Conservation (phyloP, 345 rosid genomes). For the Iberis pinnata region DNA sequence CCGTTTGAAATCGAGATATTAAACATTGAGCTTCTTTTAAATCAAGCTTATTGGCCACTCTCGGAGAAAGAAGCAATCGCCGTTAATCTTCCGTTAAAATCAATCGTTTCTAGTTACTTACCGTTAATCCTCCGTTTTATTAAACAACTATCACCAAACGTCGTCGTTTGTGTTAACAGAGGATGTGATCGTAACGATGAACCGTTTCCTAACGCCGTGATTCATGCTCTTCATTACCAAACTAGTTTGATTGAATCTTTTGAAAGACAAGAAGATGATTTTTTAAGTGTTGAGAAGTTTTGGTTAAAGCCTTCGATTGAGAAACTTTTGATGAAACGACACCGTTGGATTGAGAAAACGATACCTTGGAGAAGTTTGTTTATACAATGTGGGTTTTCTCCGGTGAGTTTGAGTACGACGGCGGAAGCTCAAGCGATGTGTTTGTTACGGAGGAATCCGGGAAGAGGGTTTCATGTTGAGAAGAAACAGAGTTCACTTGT, state of each 20-base stretch:
- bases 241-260: conserved; percentile 61
- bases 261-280: conserved; percentile 44
- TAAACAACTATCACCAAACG: conserved; percentile 69
- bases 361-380: conserved; percentile 74
- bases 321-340: conserved; percentile 56
- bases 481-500: conserved; percentile 64
- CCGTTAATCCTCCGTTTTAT: conserved; percentile 60
- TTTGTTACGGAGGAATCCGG: conserved; percentile 56
- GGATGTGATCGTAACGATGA: conserved; percentile 75
- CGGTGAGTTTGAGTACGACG: conserved; percentile 59
- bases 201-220: conserved; percentile 64
- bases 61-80: conserved; percentile 56
- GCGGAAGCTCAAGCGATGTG: conserved; percentile 86
- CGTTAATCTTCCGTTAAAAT: conserved; percentile 62
- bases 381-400: conserved; percentile 60
- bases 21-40: conserved; percentile 44
- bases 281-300: conserved; percentile 47
- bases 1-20: conserved; percentile 58
- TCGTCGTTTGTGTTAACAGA: conserved; percentile 67
- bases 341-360: conserved; percentile 44
- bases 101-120: conserved; percentile 49
- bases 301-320: conserved; percentile 64
- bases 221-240: conserved; percentile 57
- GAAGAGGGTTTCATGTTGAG: conserved; percentile 76
- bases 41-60: conserved; percentile 44